These are phyloP conservation scores for Pulveroboletus sp. DNA, from an alignment of 768 basidiomycete species.

Conservation along the genomic window DNA sequence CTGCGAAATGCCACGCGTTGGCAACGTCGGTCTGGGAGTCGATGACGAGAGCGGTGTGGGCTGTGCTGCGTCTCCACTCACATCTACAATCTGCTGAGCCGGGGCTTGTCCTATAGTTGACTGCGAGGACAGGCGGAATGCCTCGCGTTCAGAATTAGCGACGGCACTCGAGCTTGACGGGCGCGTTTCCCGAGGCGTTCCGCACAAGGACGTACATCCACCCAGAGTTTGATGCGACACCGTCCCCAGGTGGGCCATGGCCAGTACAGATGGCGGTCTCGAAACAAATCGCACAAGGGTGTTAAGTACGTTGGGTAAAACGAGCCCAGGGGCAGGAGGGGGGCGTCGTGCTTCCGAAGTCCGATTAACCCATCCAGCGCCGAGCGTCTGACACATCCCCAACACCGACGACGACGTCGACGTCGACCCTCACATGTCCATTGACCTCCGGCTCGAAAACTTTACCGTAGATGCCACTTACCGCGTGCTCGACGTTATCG, in stretches of 20 bases:
- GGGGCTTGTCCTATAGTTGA: background rate
- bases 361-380: conserved; percentile 10
- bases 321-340: background rate
- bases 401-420: conserved; percentile 8
- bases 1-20: background rate
- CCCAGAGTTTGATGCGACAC: background rate
- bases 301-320: background rate
- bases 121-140: background rate
- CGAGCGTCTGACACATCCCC: background rate
- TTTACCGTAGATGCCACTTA: conserved; percentile 57
- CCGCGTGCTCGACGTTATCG: conserved; percentile 76
- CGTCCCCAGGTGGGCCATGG: background rate
- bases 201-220: background rate
- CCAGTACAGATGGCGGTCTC: background rate
- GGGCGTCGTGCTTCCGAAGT: conserved; percentile 17
- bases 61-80: background rate
- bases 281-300: background rate
- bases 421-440: conserved; percentile 15
- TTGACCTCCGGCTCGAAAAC: conserved; percentile 34
- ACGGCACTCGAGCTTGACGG: background rate
- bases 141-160: background rate
- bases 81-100: background rate
- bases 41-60: background rate
- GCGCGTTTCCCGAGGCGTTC: background rate
- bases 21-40: background rate